phyloP scores from a whole-genome alignment of 208 protist genomes.

The Acanthamoeba sp. region DNA sequence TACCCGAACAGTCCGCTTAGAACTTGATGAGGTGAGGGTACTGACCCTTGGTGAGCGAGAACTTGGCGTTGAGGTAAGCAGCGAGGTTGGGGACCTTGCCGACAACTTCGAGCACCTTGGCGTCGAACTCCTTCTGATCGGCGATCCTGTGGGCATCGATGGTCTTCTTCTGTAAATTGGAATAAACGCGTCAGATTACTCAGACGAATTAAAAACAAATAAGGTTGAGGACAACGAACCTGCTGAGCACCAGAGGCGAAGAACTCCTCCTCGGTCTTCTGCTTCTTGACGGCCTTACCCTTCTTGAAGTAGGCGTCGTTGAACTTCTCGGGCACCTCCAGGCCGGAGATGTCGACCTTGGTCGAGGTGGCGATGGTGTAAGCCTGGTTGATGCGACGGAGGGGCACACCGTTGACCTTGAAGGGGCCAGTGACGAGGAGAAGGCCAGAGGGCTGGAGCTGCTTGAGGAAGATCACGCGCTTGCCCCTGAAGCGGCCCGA shows the following conservation, averaged over 20 bases:
- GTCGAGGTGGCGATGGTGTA: conserved; percentile 99
- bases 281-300: conserved; percentile 79
- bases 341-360: conserved; percentile 95
- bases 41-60: conserved; percentile 91
- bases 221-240: neutral
- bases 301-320: conserved; percentile 90
- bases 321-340: conserved; percentile 90
- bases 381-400: conserved; percentile 97
- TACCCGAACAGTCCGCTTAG: conserved; percentile 86
- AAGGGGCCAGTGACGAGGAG: conserved; percentile 97
- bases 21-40: conserved; percentile 93
- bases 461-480: conserved; percentile 98
- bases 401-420: conserved; percentile 97
- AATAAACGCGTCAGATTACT: neutral
- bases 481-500: conserved; percentile 97
- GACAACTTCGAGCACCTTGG: conserved; percentile 86
- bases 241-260: conserved; percentile 60
- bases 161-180: conserved; percentile 76
- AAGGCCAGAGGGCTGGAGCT: conserved; percentile 95
- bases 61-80: conserved; percentile 90
- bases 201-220: neutral
- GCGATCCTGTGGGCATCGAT: conserved; percentile 77
- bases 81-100: conserved; percentile 86
- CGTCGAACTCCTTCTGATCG: conserved; percentile 91
- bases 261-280: conserved; percentile 78